Evolutionary conservation across 177 flowering plant species (phyloP).

Genomic region (Vitis hybrid): DNA sequence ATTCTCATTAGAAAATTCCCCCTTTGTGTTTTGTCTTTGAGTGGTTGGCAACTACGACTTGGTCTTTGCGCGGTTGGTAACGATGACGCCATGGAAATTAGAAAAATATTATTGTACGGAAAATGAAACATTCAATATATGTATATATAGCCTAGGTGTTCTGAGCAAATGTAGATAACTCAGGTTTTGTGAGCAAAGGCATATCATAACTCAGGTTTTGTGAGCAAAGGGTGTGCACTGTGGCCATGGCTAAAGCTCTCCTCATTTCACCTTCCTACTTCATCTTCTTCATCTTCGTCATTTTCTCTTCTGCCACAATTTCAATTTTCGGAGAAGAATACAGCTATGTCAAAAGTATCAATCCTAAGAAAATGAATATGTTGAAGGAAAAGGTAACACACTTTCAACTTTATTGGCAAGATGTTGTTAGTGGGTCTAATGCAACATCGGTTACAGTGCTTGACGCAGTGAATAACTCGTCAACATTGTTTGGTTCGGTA

Average conservation of each 20-base stretch:
- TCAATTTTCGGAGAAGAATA: neutral
- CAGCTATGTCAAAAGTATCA: neutral
- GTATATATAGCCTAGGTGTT: too few relatives aligned
- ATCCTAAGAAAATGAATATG: slow-evolving; percentile 1
- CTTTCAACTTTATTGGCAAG: slow-evolving; percentile 45
- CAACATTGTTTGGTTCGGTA: slow-evolving; percentile 33
- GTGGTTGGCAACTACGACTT: too few relatives aligned
- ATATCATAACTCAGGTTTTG: too few relatives aligned
- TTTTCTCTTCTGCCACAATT: slow-evolving; percentile 1
- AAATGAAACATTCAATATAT: too few relatives aligned
- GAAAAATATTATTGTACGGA: too few relatives aligned
- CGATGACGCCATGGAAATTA: too few relatives aligned
- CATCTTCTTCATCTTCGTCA: neutral
- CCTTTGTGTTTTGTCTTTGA: too few relatives aligned
- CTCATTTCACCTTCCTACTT: neutral
- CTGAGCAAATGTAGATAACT: too few relatives aligned
- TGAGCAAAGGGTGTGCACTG: too few relatives aligned
- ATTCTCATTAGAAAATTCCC: too few relatives aligned
- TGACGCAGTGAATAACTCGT: slow-evolving; percentile 18
- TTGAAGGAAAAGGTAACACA: slow-evolving; percentile 15
- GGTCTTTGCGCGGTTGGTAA: too few relatives aligned
- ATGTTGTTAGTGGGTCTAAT: slow-evolving; percentile 27
- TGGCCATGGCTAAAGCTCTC: neutral
- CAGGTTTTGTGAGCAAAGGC: too few relatives aligned
- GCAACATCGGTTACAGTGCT: slow-evolving; percentile 34